These are phyloP conservation scores for Exophiala xenobiotica DNA, from an alignment of 2,329 filamentous ascomycete genomes.

Conservation along the genomic window DNA sequence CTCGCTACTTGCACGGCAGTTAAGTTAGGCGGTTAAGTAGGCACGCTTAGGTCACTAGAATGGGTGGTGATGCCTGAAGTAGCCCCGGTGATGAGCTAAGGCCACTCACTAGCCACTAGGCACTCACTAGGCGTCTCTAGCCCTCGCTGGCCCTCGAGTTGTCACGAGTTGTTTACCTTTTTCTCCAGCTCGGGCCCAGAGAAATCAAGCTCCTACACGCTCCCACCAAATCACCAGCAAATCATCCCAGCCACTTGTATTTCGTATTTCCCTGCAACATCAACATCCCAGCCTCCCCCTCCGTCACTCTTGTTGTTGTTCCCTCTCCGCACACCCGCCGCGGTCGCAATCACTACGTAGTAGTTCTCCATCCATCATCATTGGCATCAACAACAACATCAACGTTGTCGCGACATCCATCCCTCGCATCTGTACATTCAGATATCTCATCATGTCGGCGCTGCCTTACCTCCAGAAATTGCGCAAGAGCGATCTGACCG, in stretches of 20 bases:
- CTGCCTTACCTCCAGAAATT: conserved; percentile 73
- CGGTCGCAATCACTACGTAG: conserved; percentile 8
- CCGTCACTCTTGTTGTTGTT: conserved; percentile 8
- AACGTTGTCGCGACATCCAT: background rate
- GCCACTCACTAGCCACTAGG: too few species aligned
- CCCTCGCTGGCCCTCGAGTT: too few species aligned
- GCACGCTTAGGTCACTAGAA: too few species aligned
- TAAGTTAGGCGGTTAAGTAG: too few species aligned
- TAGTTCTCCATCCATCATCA: conserved; percentile 1
- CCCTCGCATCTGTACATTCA: conserved; percentile 8
- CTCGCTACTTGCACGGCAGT: too few species aligned
- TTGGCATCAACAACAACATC: conserved; percentile 1
- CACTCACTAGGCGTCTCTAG: too few species aligned
- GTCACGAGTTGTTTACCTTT: background rate
- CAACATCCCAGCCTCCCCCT: conserved; percentile 15
- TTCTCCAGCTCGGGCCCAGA: background rate
- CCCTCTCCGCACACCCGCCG: conserved; percentile 2
- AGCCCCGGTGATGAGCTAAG: conserved; percentile 5
- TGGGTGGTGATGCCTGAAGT: conserved; percentile 3
- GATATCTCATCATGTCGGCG: conserved; percentile 57
- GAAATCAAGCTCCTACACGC: background rate
- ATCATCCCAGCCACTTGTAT: conserved; percentile 21
- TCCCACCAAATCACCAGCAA: background rate
- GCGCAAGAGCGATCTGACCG: conserved; percentile 76
- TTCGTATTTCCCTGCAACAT: conserved; percentile 7